phyloP scores from a whole-genome alignment of 2,329 filamentous ascomycete genomes.

The Aspergillus sp. region DNA sequence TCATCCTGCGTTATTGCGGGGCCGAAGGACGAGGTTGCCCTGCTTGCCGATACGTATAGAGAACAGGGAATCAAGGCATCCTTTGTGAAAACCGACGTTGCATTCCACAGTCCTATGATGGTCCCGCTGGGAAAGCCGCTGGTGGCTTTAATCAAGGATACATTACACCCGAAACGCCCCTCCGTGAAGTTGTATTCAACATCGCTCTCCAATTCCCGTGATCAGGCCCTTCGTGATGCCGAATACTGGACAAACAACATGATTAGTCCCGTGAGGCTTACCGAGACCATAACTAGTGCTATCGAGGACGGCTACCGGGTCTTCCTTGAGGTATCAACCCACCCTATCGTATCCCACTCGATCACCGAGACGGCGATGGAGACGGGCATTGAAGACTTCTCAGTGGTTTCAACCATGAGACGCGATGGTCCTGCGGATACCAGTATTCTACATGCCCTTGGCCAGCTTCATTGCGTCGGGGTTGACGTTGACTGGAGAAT shows the following conservation, averaged over 20 bases:
- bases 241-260: conserved; percentile 42
- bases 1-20: conserved; percentile 7
- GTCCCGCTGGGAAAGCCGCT: conserved; percentile 31
- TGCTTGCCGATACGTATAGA: conserved; percentile 3
- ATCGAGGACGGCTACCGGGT: conserved; percentile 39
- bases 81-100: conserved; percentile 43
- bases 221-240: conserved; percentile 2
- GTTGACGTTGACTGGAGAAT: conserved; percentile 29
- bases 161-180: conserved; percentile 24
- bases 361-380: conserved; percentile 42
- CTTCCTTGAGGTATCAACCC: conserved; percentile 45
- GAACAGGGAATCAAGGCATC: conserved; percentile 27
- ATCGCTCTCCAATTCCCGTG: conserved; percentile 19
- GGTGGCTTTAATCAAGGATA: conserved; percentile 7
- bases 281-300: conserved; percentile 35
- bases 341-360: conserved; percentile 45
- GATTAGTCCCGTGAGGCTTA: conserved; percentile 36
- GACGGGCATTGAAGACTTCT: conserved; percentile 30
- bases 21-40: conserved; percentile 5
- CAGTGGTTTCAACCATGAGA: conserved; percentile 32
- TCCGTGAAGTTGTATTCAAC: conserved; percentile 16
- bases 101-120: conserved; percentile 45
- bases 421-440: conserved; percentile 27
- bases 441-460: conserved; percentile 29
- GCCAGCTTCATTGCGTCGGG: conserved; percentile 32